Evolutionary conservation across 257 asterid species (phyloP).

Genomic region (Thymus quinquecostatus): DNA sequence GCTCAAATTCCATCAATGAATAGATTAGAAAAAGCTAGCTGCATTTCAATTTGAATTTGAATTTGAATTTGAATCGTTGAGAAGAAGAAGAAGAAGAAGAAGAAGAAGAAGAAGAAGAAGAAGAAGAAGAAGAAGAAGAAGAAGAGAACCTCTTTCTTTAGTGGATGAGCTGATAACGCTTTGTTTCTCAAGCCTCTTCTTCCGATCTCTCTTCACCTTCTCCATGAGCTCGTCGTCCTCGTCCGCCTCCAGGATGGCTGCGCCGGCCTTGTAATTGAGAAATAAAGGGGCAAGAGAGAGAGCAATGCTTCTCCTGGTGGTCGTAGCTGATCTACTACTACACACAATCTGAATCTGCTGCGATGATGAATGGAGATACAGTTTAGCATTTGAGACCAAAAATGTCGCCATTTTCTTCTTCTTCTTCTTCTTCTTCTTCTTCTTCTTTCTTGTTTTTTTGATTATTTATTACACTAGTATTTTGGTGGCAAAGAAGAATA

Average conservation of each 20-base stretch:
- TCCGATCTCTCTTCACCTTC: constrained; percentile 81
- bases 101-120: background rate
- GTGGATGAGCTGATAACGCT: constrained; percentile 58
- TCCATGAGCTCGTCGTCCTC: constrained; percentile 88
- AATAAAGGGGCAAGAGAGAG: constrained; percentile 35
- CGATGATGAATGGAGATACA: constrained; percentile 34
- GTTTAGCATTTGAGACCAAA: constrained; percentile 61
- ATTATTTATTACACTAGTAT: too few species aligned
- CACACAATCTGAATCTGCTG: constrained; percentile 48
- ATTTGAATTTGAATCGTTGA: background rate
- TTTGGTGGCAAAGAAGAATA: constrained; percentile 40
- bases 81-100: background rate
- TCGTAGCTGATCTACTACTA: constrained; percentile 34
- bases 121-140: background rate
- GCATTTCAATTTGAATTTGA: background rate
- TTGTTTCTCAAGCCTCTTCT: constrained; percentile 85
- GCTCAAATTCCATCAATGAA: too few species aligned
- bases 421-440: too few species aligned
- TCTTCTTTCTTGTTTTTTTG: too few species aligned
- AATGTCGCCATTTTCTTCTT: constrained; percentile 60
- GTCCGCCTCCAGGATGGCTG: constrained; percentile 90
- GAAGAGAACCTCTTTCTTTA: constrained; percentile 67
- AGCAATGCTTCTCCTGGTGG: constrained; percentile 53
- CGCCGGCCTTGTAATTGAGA: constrained; percentile 47
- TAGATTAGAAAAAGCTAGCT: background rate